Percentiles rank a stretch among this genome's conserved stretches.
Conservation (phyloP, 1,284 basidiomycete genomes). For the Leccinum huronense region DNA sequence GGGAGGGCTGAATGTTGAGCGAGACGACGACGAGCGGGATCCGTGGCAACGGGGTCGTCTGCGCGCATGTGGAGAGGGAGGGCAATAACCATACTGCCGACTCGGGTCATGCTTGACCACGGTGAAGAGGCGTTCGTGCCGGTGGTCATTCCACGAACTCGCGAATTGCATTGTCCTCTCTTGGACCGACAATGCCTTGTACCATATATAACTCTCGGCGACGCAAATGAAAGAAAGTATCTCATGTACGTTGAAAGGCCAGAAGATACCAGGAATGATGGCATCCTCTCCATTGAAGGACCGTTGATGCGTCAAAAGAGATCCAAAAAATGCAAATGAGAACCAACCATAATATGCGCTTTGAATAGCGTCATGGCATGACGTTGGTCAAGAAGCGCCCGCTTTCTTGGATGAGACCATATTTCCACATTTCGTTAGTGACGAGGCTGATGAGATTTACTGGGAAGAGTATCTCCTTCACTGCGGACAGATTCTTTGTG, state of each 20-base stretch:
- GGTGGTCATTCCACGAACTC: slow-evolving; percentile 96
- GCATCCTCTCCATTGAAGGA: slow-evolving; percentile 93
- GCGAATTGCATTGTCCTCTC: slow-evolving; percentile 87
- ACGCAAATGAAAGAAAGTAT: slow-evolving; percentile 99
- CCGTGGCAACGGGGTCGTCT: too few relatives aligned
- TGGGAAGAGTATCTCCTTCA: slow-evolving; percentile 99
- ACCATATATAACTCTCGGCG: slow-evolving; percentile 94
- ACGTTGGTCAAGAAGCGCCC: slow-evolving; percentile 98
- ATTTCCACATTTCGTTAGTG: slow-evolving; percentile 99
- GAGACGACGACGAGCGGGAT: too few relatives aligned
- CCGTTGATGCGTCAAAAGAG: slow-evolving; percentile 39
- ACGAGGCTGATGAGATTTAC: slow-evolving; percentile 98
- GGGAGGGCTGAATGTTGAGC: too few relatives aligned
- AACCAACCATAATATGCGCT: slow-evolving; percentile 93
- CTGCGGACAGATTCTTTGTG: slow-evolving; percentile 85
- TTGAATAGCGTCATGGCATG: slow-evolving; percentile 91
- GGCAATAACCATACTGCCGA: slow-evolving; percentile 29
- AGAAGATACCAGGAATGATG: slow-evolving; percentile 96
- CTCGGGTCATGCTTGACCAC: slow-evolving; percentile 97
- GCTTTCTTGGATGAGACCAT: slow-evolving; percentile 94
- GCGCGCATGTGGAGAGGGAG: too few relatives aligned
- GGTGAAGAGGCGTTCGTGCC: slow-evolving; percentile 80
- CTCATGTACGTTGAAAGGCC: slow-evolving; percentile 99
- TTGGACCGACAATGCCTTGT: slow-evolving; percentile 90
- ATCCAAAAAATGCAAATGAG: slow-evolving; percentile 4